A percentile compares a stretch with the other conserved stretches of the same genome.
phyloP scores from a whole-genome alignment of 2,329 filamentous ascomycete genomes.

The Botrytis porri region DNA sequence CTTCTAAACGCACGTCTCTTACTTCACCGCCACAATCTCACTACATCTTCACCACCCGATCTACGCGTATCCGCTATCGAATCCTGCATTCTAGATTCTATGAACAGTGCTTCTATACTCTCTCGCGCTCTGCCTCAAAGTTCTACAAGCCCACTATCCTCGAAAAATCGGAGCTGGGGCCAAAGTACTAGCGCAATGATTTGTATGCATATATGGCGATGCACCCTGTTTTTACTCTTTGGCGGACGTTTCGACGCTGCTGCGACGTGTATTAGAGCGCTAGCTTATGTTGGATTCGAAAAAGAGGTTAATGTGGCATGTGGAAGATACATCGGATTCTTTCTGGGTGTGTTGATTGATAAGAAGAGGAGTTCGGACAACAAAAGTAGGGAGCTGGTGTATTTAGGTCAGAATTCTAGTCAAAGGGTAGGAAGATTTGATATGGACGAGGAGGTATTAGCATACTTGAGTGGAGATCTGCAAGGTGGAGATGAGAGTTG shows the following conservation, averaged over 20 bases:
- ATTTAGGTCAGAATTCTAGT: background rate
- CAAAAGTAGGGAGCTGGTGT: conserved; percentile 25
- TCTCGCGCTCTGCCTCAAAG: conserved; percentile 54
- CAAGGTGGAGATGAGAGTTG: conserved; percentile 79
- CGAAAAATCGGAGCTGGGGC: conserved; percentile 29
- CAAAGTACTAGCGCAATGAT: conserved; percentile 63
- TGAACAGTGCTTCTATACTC: conserved; percentile 76
- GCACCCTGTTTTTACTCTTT: conserved; percentile 74
- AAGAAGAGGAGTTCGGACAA: conserved; percentile 43
- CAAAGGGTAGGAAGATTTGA: conserved; percentile 23
- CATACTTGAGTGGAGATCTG: conserved; percentile 81
- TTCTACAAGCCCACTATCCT: conserved; percentile 32
- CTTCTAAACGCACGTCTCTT: conserved; percentile 81
- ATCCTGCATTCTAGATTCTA: conserved; percentile 68
- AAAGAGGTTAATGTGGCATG: conserved; percentile 74
- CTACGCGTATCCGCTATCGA: conserved; percentile 71
- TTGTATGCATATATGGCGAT: conserved; percentile 84
- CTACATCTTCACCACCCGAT: conserved; percentile 63
- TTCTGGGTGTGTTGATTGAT: conserved; percentile 64
- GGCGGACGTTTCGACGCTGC: conserved; percentile 71
- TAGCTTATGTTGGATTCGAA: conserved; percentile 66
- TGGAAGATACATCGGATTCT: conserved; percentile 79
- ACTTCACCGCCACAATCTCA: conserved; percentile 85
- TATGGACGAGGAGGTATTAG: conserved; percentile 80
- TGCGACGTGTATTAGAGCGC: conserved; percentile 67